Evolutionary conservation across 176 grass and related monocot species (phyloP), one percentile per base, ranked within the genome.

Genomic region (Typha latifolia): DNA sequence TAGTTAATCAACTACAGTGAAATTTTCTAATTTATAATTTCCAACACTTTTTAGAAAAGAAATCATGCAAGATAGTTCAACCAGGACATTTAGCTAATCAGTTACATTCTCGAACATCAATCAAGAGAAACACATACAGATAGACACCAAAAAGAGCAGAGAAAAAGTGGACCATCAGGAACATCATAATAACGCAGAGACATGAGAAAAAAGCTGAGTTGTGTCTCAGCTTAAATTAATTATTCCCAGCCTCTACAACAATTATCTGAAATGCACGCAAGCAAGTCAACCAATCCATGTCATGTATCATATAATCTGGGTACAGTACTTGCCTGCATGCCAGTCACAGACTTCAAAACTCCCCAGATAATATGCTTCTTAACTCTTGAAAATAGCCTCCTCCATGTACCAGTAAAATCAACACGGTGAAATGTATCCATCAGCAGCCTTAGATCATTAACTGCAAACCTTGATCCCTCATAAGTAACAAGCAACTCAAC

Each of bases 331-430:
- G 50, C 84, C 89, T 99, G 94, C 94, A 99, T 99, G 76, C 94
- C 94, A 27, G 94, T 92, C 43, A 99, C 89, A 7, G 94, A 99
- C 61, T 99, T 99, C 59, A 99, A 63, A 82, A 99, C 94, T 65
- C 94, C 84, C 94, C 94, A 99, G 21, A 99, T 99, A 47, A 99
- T 99, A 73, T 99, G 94, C 49, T 93, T 99, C 75, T 99, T 99
- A 22, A 99, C 89, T 79, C 81, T 87, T 27, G 94, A 99, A 66
- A 99, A 99, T 26, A 99, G 71, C 29, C 94, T 78, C 77, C 89
- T 99, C 94, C 94, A 99, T 21, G 94, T 99, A 53, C 89, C 94
- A 72, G 94, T 99, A 76, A 93, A 99, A 79, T 90, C 83, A 70
- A 71, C 68, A 67, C 82, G 84, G 52, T 99, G 81, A 81, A 99